Conservation (phyloP, 805 yeast genomes). For the Ogataea naganishii region DNA sequence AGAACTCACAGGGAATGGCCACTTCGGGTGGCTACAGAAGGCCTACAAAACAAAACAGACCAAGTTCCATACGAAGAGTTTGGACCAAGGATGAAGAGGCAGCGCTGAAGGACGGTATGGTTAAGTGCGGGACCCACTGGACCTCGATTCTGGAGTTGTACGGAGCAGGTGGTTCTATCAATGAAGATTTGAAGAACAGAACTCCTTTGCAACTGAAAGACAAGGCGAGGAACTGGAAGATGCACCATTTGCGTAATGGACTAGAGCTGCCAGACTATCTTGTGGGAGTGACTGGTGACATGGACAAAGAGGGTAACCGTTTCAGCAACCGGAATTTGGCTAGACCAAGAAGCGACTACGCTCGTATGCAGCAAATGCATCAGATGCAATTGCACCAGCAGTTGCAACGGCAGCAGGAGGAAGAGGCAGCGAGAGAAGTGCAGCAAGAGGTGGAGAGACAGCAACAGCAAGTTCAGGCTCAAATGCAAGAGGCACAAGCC, state of each 20-base stretch:
- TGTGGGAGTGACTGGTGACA: slow-evolving; percentile 79
- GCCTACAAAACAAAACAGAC: slow-evolving; percentile 16
- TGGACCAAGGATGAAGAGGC: slow-evolving; percentile 90
- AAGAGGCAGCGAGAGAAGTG: too few species aligned
- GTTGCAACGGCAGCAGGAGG: too few species aligned
- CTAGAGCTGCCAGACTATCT: slow-evolving; percentile 74
- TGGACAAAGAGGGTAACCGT: slow-evolving; percentile 27
- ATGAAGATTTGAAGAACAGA: slow-evolving; percentile 79
- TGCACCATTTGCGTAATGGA: slow-evolving; percentile 70
- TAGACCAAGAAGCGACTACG: too few species aligned
- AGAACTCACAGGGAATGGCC: slow-evolving; percentile 5
- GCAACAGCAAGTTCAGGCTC: too few species aligned
- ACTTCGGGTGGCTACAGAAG: slow-evolving; percentile 3
- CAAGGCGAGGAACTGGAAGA: slow-evolving; percentile 93
- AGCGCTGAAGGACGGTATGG: slow-evolving; percentile 73
- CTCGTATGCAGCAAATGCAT: too few species aligned
- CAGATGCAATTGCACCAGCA: too few species aligned
- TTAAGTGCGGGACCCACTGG: slow-evolving; percentile 89
- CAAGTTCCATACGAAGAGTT: slow-evolving; percentile 42
- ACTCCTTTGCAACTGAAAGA: slow-evolving; percentile 91
- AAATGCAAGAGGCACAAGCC: too few species aligned
- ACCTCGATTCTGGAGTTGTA: slow-evolving; percentile 79
- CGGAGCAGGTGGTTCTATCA: slow-evolving; percentile 87
- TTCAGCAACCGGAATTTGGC: too few species aligned
- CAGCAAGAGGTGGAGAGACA: too few species aligned